Conservation (phyloP, 169 alveolate species). For the Perkinsus olseni region DNA sequence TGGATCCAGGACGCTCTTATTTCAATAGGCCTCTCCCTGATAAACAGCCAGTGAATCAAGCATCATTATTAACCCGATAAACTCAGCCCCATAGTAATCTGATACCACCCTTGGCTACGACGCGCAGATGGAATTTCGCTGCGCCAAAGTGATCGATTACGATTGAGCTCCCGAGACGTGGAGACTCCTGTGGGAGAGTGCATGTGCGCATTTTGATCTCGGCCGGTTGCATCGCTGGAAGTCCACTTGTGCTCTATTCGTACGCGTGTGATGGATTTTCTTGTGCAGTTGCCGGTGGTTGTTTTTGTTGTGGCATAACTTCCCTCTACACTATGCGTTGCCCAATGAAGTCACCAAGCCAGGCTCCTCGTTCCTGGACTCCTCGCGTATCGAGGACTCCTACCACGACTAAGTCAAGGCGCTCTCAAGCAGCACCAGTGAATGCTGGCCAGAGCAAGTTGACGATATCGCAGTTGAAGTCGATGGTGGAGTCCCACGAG, state of each 20-base stretch:
- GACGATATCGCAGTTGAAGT: neutral
- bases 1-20: too few relatives aligned
- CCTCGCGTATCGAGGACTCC: neutral
- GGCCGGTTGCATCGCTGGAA: too few relatives aligned
- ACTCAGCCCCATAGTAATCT: too few relatives aligned
- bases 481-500: neutral
- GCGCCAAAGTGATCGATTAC: neutral
- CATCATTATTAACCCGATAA: too few relatives aligned
- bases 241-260: too few relatives aligned
- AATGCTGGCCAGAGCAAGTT: neutral
- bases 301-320: neutral
- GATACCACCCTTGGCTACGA: too few relatives aligned
- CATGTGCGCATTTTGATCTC: neutral
- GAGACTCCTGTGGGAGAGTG: neutral
- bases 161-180: neutral
- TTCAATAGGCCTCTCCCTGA: too few relatives aligned
- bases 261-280: too few relatives aligned
- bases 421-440: neutral
- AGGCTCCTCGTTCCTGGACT: neutral
- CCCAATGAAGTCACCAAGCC: neutral
- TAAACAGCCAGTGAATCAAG: too few relatives aligned
- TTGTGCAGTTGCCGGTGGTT: neutral
- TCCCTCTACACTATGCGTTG: neutral
- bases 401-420: neutral
- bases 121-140: neutral